Evolutionary conservation across 2,329 filamentous ascomycete genomes (phyloP).

Genomic region (Verticillium longisporum): DNA sequence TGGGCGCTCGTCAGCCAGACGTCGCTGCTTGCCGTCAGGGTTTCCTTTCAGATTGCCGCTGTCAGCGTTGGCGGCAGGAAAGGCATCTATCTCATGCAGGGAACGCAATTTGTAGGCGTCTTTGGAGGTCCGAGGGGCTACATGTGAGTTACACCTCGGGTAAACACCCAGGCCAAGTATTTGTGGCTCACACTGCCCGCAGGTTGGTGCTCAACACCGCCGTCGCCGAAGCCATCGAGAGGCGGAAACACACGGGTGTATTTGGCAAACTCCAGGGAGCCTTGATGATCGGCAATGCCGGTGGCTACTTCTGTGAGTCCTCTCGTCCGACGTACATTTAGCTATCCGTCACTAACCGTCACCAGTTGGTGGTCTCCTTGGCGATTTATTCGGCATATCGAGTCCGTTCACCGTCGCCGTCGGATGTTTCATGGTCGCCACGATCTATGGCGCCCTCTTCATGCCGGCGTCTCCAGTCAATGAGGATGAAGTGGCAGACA

Average conservation of each 20-base stretch:
- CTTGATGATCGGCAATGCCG: constrained; percentile 59
- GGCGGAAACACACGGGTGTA: constrained; percentile 53
- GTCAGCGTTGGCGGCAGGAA: constrained; percentile 52
- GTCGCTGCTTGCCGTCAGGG: constrained; percentile 56
- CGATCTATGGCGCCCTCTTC: constrained; percentile 23
- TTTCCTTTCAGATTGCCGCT: constrained; percentile 57
- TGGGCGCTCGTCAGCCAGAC: constrained; percentile 56
- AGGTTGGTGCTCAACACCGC: constrained; percentile 60
- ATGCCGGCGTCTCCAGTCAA: constrained; percentile 17
- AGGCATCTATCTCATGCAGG: constrained; percentile 64
- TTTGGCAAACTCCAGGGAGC: constrained; percentile 60
- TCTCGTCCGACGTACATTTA: too few relatives aligned
- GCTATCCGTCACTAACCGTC: not conserved
- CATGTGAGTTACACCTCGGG: constrained; percentile 28
- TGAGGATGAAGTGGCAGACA: constrained; percentile 14
- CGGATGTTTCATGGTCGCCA: constrained; percentile 16
- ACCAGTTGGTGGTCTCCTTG: constrained; percentile 54
- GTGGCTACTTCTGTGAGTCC: constrained; percentile 50
- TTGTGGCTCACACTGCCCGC: too few relatives aligned
- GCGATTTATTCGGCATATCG: constrained; percentile 55
- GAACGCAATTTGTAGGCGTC: constrained; percentile 60
- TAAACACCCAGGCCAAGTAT: too few relatives aligned
- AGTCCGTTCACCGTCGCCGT: constrained; percentile 57
- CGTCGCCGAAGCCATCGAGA: constrained; percentile 56
- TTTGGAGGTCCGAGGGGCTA: constrained; percentile 64